Base-by-base conservation (phyloP, 2,329 filamentous ascomycete species). In the Ceratocystiopsis sp. region DNA sequence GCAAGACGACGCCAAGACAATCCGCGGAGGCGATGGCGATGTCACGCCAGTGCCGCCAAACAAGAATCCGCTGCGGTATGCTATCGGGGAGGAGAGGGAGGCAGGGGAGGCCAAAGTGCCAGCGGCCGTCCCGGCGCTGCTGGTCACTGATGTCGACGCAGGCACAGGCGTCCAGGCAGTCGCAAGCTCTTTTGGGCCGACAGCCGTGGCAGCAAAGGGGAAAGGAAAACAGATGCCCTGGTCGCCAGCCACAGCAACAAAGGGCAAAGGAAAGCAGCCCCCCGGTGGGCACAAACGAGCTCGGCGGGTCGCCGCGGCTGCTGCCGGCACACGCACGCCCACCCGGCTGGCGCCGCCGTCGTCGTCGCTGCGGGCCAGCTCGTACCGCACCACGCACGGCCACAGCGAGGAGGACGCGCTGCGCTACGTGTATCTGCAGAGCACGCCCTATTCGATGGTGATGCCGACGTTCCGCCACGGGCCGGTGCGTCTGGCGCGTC, bases 391-490 rank as follows among this genome's bases (percentile, higher is more conserved):
- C 25, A 8, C 25, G 25, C 25, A 29, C 25, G 25, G 25, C 25
- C 25, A 29, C 25, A 29, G 25, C 25, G 25, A 29, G 9, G 25
- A 29, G 25, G 41, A 42, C 33, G 25, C 42, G 3, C 21, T 40
- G 14, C 52, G 55, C 3, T 66, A 69, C 34, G 52, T 73, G 34
- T 70, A 65, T 50, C 57, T 69, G 39, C 58, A 57, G 42, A 68
- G 62, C 40, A 69, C 69, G 0, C 62, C 64, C 0, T 73, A 60
- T 48, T 71, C 69, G 0, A 45, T 67, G 21, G 69, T 62, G 0
- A 63, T 61, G 16, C 69, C 71, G 1, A 52, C 54, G 2, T 71
- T 73, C 51, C 61, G 61, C 9, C 74, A 78, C 48, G 74, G 73
- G 0, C 65, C 65, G 3, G 73, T 78, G 48, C 63, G 69, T 3